A percentile compares a stretch with the other conserved stretches of the same genome.
Evolutionary conservation across 2,329 filamentous ascomycete genomes (phyloP).

Genomic region (Bipolaris victoriae): DNA sequence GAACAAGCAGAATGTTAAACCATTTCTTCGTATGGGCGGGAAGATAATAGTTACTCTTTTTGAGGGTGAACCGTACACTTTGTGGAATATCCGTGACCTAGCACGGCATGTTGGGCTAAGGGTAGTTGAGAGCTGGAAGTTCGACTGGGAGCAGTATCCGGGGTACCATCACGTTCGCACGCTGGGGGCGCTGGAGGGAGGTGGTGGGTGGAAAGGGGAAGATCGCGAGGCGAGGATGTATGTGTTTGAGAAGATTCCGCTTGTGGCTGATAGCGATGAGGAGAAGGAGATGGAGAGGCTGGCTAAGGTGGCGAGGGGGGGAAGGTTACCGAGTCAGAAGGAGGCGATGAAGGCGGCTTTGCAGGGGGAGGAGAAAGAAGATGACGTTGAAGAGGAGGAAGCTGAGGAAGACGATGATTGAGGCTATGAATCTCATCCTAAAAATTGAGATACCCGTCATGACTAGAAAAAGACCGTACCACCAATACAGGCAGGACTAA

Average conservation of each 20-base stretch:
- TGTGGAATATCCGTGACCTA: conserved; percentile 93
- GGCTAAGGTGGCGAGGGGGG: conserved; percentile 23
- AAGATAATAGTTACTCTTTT: conserved; percentile 84
- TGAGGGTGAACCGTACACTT: conserved; percentile 89
- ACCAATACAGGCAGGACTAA: background rate
- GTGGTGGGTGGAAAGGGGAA: conserved; percentile 58
- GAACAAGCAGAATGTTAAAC: background rate
- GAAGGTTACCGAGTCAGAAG: conserved; percentile 13
- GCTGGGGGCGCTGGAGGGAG: conserved; percentile 62
- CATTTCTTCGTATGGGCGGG: conserved; percentile 60
- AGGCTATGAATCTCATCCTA: background rate
- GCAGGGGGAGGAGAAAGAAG: conserved; percentile 17
- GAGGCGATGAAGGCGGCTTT: conserved; percentile 20
- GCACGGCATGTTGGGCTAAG: conserved; percentile 76
- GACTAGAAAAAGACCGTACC: background rate
- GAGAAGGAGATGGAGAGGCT: conserved; percentile 27
- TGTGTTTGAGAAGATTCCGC: conserved; percentile 52
- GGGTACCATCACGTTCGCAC: conserved; percentile 77
- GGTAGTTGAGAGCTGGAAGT: conserved; percentile 73
- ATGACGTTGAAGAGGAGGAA: background rate
- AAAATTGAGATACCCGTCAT: background rate
- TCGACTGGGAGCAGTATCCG: conserved; percentile 70
- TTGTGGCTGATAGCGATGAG: conserved; percentile 32
- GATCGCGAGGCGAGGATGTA: conserved; percentile 55
- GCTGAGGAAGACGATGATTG: background rate